Conservation (phyloP, 352 stramenopile species). For the Phytophthora citricola region DNA sequence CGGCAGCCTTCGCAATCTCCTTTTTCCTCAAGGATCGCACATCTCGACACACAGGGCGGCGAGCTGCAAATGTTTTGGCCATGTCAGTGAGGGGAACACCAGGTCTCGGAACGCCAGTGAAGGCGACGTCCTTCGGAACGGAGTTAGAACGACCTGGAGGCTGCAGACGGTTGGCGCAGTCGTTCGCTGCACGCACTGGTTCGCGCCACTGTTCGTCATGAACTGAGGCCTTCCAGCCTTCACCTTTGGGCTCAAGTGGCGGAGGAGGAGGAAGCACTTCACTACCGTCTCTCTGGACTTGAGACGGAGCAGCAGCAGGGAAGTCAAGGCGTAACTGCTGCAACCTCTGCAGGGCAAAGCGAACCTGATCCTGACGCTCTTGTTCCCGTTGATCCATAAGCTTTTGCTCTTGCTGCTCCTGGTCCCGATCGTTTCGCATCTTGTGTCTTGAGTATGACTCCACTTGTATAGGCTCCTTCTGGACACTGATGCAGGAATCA, state of each 20-base stretch:
- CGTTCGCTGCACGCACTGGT: slow-evolving; percentile 31
- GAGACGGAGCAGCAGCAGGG: not conserved
- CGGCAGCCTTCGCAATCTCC: slow-evolving; percentile 52
- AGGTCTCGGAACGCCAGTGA: slow-evolving; percentile 47
- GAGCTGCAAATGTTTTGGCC: slow-evolving; percentile 50
- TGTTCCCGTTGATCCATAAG: slow-evolving; percentile 34
- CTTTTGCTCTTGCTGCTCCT: slow-evolving; percentile 20
- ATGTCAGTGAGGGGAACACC: slow-evolving; percentile 56
- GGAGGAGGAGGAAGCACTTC: not conserved
- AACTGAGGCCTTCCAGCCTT: not conserved
- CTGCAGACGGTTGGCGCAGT: too few relatives aligned
- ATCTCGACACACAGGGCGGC: slow-evolving; percentile 49
- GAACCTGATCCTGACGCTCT: slow-evolving; percentile 51
- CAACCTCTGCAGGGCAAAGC: slow-evolving; percentile 48
- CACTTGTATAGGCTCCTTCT: not conserved
- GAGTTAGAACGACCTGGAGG: slow-evolving; percentile 7
- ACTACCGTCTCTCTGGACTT: not conserved
- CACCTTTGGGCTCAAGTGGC: not conserved
- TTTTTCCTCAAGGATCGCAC: slow-evolving; percentile 53
- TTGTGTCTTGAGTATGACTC: slow-evolving; percentile 13
- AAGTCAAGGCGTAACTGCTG: slow-evolving; percentile 47
- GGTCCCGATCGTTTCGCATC: not conserved
- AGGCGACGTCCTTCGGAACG: slow-evolving; percentile 27
- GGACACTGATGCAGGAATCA: slow-evolving; percentile 13
- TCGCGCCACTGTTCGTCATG: slow-evolving; percentile 47